These are phyloP conservation scores for Chlamydomonas applanata DNA, from an alignment of 139 green algal genomes.

Conservation along the genomic window DNA sequence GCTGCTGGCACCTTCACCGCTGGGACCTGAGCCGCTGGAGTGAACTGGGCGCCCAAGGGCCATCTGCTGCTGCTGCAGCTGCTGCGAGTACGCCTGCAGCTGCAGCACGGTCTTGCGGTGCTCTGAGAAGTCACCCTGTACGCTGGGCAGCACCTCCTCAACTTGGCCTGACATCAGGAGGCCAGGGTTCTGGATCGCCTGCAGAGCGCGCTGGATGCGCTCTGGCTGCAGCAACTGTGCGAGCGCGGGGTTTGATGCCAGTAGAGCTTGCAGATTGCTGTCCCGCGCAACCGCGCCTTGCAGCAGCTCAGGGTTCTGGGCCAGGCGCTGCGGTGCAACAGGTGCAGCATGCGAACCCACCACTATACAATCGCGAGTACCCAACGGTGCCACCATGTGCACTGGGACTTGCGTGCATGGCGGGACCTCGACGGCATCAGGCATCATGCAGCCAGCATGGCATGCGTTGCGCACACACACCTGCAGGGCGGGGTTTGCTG, in stretches of 20 bases:
- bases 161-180: background rate
- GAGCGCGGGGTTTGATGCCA: constrained; percentile 8
- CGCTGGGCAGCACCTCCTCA: background rate
- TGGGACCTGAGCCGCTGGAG: background rate
- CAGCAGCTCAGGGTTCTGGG: background rate
- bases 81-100: constrained; percentile 7
- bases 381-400: no score
- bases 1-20: background rate
- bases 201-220: background rate
- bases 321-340: background rate
- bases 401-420: no score
- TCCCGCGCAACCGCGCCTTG: background rate
- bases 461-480: no score
- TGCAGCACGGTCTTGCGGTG: constrained; percentile 11
- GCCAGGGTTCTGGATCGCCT: background rate
- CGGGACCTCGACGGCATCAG: no score
- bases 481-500: no score
- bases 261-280: background rate
- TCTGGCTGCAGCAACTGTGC: constrained; percentile 9
- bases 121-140: background rate
- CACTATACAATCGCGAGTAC: no score
- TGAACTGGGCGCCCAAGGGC: background rate
- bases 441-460: no score
- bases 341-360: no score
- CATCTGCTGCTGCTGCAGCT: constrained; percentile 8